phyloP scores from a whole-genome alignment of 257 asterid genomes.

The Penstemon newberryi region DNA sequence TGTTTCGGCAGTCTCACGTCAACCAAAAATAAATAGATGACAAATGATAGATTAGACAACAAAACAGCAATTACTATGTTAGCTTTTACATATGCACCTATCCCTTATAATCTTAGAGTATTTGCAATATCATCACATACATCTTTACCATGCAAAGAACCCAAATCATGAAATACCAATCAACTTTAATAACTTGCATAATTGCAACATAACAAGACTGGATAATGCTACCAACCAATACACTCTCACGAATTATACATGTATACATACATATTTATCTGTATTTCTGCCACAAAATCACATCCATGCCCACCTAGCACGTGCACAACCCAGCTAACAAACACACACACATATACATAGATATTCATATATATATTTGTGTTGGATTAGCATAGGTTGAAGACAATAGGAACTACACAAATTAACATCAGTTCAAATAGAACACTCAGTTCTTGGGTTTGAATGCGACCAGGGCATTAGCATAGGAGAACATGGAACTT shows the following conservation, averaged over 20 bases:
- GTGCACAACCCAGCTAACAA: no score
- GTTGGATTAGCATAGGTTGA: neutral
- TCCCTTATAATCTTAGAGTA: neutral
- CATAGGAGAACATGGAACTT: neutral
- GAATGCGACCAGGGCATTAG: neutral
- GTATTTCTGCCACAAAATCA: neutral
- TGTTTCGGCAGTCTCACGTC: slow-evolving; percentile 8
- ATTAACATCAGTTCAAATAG: neutral
- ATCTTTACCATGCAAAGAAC: neutral
- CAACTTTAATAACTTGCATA: neutral
- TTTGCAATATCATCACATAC: neutral
- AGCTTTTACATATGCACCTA: neutral
- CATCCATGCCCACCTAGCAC: no score
- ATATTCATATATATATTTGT: neutral
- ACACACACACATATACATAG: neutral
- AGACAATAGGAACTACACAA: neutral
- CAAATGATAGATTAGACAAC: neutral
- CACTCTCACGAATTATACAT: neutral
- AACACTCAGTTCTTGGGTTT: neutral
- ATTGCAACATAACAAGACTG: neutral
- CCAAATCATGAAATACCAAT: slow-evolving; percentile 1
- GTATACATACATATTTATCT: neutral
- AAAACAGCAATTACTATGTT: neutral
- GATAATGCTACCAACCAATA: neutral
- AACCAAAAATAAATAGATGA: neutral